Base-by-base conservation (phyloP, 352 stramenopile genomes). In the Phytophthora sp. region DNA sequence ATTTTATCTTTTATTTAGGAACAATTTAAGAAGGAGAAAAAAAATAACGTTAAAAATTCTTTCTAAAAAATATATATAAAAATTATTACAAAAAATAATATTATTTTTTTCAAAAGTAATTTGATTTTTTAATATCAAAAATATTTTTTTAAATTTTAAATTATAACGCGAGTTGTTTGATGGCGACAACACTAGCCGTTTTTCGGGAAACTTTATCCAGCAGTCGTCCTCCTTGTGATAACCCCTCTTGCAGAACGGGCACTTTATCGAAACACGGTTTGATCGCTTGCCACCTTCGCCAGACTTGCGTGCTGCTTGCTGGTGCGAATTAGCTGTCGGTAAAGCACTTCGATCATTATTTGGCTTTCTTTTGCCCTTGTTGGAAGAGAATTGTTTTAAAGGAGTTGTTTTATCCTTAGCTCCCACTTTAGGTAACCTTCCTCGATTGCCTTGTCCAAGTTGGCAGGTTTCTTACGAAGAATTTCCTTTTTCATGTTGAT, bases 401-500 rank as follows among this genome's bases (percentile, higher is more conserved):
- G 1, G 3, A 26, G 10, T 31, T 26, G 18, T 18, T 28, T 54
- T 66, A 1, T 39, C 27, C 17, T 54, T 54, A 58, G n/a, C 5
- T 58, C 46, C 28, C 46, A 63, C 37, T 63, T 35, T 4, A 63
- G 15, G 24, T 56, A 63, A 5, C 45, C 45, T 24, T 63, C 55
- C 13, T 44, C 10, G 37, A 63, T 63, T 24, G 54, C 34, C 4
- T 10, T 3, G 15, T 45, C 38, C 26, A 63, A 51, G 10, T 52
- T 37, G 24, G 8, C 2, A 1, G 37, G 45, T 24, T 55, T 63
- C 30, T 51, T 56, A 7, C 45, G 11, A 5, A 56, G 26, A 11
- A 63, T 63, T 23, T 63, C 44, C 6, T 37, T 24, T 17, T 63
- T 63, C 45, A 63, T 63, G 1, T 4, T 24, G 2, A 32, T 1